A percentile compares a stretch with the other conserved stretches of the same genome.
phyloP scores from a whole-genome alignment of 2,329 filamentous ascomycete species.

The Apiospora malaysiana region DNA sequence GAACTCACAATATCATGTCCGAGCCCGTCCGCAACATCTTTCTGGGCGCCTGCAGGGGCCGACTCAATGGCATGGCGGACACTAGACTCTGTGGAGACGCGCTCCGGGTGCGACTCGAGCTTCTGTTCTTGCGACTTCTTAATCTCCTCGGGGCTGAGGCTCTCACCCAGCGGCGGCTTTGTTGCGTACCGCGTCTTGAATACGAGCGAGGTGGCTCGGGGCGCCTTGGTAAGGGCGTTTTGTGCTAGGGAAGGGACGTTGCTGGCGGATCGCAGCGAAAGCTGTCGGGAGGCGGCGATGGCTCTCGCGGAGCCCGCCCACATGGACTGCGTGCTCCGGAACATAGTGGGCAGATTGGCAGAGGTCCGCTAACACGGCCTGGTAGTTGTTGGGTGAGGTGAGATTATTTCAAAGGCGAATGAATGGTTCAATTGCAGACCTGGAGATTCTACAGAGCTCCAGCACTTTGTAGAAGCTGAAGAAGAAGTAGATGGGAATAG shows the following conservation, averaged over 20 bases:
- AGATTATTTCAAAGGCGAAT: background rate
- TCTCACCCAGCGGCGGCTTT: slow-evolving; percentile 35
- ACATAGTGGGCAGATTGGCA: slow-evolving; percentile 30
- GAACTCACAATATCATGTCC: slow-evolving; percentile 62
- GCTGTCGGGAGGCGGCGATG: slow-evolving; percentile 23
- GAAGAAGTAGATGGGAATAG: background rate
- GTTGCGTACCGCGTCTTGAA: slow-evolving; percentile 37
- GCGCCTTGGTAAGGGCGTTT: background rate
- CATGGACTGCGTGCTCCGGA: slow-evolving; percentile 35
- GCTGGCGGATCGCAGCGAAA: background rate
- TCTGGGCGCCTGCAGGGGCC: slow-evolving; percentile 22
- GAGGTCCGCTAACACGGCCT: background rate
- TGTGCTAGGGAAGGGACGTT: background rate
- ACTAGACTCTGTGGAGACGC: slow-evolving; percentile 64
- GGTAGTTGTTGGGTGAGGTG: background rate
- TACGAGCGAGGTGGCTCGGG: slow-evolving; percentile 22
- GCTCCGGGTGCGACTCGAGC: slow-evolving; percentile 64
- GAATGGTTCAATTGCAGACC: slow-evolving; percentile 1
- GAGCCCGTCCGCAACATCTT: slow-evolving; percentile 42
- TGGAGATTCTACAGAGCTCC: background rate
- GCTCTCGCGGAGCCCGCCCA: slow-evolving; percentile 32
- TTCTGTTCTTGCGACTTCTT: slow-evolving; percentile 58
- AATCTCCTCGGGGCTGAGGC: slow-evolving; percentile 64
- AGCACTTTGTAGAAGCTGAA: background rate
- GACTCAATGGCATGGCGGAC: slow-evolving; percentile 57